phyloP scores from a whole-genome alignment of 129 eudicot species.

The Flaveria ramosissima region DNA sequence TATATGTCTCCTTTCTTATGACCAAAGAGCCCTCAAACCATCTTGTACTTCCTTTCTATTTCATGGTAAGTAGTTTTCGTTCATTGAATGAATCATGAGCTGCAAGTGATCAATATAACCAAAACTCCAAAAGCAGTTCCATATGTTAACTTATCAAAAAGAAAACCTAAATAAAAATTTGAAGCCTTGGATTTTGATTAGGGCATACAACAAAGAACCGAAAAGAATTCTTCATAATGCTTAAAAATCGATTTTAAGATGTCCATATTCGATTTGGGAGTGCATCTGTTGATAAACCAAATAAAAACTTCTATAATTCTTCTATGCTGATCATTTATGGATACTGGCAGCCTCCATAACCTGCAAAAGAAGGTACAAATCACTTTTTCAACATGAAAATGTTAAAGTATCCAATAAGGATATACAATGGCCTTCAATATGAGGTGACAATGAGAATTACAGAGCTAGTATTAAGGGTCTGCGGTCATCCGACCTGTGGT shows the following conservation, averaged over 20 bases:
- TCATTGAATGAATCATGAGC: background rate
- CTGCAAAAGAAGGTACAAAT: conserved; percentile 35
- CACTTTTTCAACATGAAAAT: too few relatives aligned
- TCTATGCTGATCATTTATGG: conserved; percentile 29
- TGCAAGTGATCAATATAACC: too few relatives aligned
- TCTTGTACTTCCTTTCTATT: background rate
- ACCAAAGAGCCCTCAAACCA: too few relatives aligned
- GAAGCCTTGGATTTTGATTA: too few relatives aligned
- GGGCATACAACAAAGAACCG: background rate
- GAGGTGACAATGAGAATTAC: background rate
- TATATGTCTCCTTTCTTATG: background rate
- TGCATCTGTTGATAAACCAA: conserved; percentile 5
- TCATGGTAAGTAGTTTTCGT: background rate
- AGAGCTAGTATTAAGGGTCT: too few relatives aligned
- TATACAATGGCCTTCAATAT: background rate
- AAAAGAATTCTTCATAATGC: conserved; percentile 4
- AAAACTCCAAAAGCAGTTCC: too few relatives aligned
- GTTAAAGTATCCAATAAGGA: too few relatives aligned
- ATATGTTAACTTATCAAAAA: too few relatives aligned
- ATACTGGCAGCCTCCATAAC: conserved; percentile 62
- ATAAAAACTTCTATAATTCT: conserved; percentile 19
- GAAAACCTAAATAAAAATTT: too few relatives aligned
- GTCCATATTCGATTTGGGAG: background rate
- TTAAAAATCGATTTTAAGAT: conserved; percentile 2
- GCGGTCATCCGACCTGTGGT: too few relatives aligned